A percentile compares a stretch with the other conserved stretches of the same genome.
Evolutionary conservation across 1,284 basidiomycete genomes (phyloP).

Genomic region (Cryptococcus sp.): DNA sequence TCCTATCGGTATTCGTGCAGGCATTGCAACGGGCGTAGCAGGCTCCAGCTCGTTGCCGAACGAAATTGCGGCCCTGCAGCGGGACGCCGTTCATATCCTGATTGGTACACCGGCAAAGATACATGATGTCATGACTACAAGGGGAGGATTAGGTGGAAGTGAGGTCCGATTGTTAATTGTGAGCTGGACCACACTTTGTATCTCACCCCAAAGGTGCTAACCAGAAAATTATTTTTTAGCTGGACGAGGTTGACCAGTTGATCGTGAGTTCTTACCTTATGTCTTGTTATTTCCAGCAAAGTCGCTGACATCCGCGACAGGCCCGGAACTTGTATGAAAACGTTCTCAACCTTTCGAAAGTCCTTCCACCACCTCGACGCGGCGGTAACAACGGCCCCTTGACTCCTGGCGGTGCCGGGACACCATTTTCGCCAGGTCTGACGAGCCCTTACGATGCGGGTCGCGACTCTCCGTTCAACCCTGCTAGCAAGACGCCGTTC

Average conservation of each 20-base stretch:
- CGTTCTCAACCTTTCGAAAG: conserved; percentile 86
- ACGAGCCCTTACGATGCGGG: conserved; percentile 52
- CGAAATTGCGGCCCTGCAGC: conserved; percentile 79
- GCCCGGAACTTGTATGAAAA: conserved; percentile 94
- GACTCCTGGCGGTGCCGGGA: conserved; percentile 32
- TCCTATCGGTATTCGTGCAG: conserved; percentile 83
- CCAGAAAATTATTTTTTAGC: conserved; percentile 31
- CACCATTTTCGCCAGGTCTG: conserved; percentile 46
- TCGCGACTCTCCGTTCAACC: conserved; percentile 59
- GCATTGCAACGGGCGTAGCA: conserved; percentile 76
- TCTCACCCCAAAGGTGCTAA: neutral
- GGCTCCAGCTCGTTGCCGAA: conserved; percentile 67
- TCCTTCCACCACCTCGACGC: conserved; percentile 80
- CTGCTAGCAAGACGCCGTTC: conserved; percentile 53
- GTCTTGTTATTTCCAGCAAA: neutral
- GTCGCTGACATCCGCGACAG: conserved; percentile 20
- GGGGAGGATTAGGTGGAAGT: conserved; percentile 64
- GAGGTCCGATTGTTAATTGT: conserved; percentile 85
- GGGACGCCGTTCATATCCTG: conserved; percentile 90
- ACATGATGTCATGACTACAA: conserved; percentile 83
- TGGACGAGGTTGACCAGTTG: conserved; percentile 97
- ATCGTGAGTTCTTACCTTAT: conserved; percentile 56
- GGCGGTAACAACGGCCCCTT: conserved; percentile 50
- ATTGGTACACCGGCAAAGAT: conserved; percentile 97
- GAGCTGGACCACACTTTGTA: conserved; percentile 16